These are phyloP conservation scores for Suillus subluteus DNA, from an alignment of 768 basidiomycete genomes.

Conservation along the genomic window DNA sequence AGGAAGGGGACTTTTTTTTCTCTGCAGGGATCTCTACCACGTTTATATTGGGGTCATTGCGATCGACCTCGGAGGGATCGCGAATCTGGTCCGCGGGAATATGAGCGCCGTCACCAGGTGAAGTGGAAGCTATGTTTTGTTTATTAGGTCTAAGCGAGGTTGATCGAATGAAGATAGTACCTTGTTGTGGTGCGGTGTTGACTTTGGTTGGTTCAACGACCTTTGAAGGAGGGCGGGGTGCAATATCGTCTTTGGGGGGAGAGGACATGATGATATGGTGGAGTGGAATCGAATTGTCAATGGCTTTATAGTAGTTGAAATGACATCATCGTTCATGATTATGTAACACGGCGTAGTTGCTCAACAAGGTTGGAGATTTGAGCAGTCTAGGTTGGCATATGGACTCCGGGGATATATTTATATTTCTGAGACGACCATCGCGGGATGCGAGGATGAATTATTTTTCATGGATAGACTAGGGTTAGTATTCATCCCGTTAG, in stretches of 20 bases:
- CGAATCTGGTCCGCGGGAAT: conserved; percentile 34
- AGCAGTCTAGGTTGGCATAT: too few relatives aligned
- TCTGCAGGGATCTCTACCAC: conserved; percentile 28
- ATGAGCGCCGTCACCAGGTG: conserved; percentile 39
- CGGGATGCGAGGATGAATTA: too few relatives aligned
- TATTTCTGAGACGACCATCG: too few relatives aligned
- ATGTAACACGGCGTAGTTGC: neutral
- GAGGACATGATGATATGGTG: conserved; percentile 1
- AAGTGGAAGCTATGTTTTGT: conserved; percentile 33
- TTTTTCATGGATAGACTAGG: too few relatives aligned
- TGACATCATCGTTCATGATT: conserved; percentile 6
- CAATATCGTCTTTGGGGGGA: neutral
- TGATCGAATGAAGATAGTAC: conserved; percentile 27
- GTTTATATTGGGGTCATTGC: conserved; percentile 29
- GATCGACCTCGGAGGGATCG: conserved; percentile 28
- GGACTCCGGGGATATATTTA: too few relatives aligned
- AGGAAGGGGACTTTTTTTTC: conserved; percentile 41
- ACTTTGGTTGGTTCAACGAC: conserved; percentile 29
- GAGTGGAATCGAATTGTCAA: neutral
- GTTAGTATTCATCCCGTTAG: too few relatives aligned
- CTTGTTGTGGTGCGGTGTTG: conserved; percentile 40
- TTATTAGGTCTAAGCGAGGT: neutral
- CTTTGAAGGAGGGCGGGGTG: conserved; percentile 27
- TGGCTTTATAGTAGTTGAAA: neutral
- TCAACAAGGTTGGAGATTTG: too few relatives aligned